phyloP scores from a whole-genome alignment of 345 rosid species.

The Corymbia maculata region DNA sequence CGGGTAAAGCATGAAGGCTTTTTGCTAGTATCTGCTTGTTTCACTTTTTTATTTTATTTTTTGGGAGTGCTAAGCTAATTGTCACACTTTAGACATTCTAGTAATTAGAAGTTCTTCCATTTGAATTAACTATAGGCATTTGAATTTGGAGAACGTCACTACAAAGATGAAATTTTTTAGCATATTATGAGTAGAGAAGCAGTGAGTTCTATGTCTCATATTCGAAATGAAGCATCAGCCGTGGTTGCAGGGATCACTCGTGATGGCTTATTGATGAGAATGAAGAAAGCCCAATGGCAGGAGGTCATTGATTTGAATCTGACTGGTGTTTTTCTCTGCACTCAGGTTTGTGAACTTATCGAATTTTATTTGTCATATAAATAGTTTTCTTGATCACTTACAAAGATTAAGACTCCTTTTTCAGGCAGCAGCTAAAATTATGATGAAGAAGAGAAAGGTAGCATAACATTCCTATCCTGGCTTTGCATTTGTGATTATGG shows the following conservation, averaged over 20 bases:
- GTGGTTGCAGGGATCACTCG: conserved; percentile 69
- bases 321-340: conserved; percentile 90
- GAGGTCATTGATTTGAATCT: conserved; percentile 92
- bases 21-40: background rate
- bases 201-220: background rate
- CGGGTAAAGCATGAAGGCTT: conserved; percentile 34
- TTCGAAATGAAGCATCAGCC: background rate
- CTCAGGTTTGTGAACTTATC: conserved; percentile 42
- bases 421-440: conserved; percentile 93
- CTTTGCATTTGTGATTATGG: background rate
- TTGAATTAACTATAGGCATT: background rate
- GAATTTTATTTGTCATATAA: background rate
- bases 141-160: background rate
- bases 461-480: background rate
- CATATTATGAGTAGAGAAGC: background rate
- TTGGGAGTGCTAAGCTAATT: background rate
- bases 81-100: background rate
- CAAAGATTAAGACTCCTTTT: conserved; percentile 8
- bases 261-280: conserved; percentile 83
- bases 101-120: background rate
- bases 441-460: conserved; percentile 92
- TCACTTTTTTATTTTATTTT: background rate
- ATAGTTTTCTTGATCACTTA: conserved; percentile 6
- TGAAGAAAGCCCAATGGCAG: conserved; percentile 92
- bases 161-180: background rate